phyloP scores from a whole-genome alignment of 2,329 filamentous ascomycete genomes.

The Colletotrichum sansevieriae region DNA sequence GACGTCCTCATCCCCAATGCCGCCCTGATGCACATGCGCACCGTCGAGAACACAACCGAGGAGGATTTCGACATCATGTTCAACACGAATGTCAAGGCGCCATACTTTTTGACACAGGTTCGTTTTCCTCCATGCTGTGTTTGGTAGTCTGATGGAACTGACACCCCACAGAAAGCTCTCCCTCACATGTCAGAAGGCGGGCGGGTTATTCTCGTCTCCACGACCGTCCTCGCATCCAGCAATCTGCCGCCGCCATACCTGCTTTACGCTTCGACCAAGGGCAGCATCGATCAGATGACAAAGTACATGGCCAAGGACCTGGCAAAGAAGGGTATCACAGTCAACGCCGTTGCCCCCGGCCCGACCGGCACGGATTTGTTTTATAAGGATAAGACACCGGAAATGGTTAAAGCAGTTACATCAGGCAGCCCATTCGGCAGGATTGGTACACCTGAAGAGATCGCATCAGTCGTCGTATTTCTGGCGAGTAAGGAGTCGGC shows the following conservation, averaged over 20 bases:
- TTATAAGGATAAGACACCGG: conserved; percentile 61
- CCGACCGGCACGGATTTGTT: conserved; percentile 70
- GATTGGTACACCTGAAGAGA: conserved; percentile 50
- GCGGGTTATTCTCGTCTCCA: conserved; percentile 66
- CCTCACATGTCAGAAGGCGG: conserved; percentile 64
- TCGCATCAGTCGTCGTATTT: conserved; percentile 55
- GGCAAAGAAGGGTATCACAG: conserved; percentile 57
- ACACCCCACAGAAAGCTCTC: conserved; percentile 58
- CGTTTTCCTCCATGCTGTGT: background rate
- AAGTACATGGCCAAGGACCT: conserved; percentile 68
- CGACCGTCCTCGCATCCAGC: conserved; percentile 52
- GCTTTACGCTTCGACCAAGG: conserved; percentile 69
- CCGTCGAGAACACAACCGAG: conserved; percentile 63
- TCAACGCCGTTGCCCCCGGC: conserved; percentile 56
- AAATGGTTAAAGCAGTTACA: conserved; percentile 57
- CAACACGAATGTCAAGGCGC: conserved; percentile 69
- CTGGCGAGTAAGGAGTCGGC: conserved; percentile 51
- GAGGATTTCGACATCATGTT: conserved; percentile 63
- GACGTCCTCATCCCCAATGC: conserved; percentile 72
- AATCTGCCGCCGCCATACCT: conserved; percentile 60
- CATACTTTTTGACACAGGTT: conserved; percentile 64
- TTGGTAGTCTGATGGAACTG: background rate
- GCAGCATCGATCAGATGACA: conserved; percentile 71
- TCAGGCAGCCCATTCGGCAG: conserved; percentile 43
- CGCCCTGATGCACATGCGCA: conserved; percentile 63